A percentile compares a stretch with the other conserved stretches of the same genome.
phyloP scores from a whole-genome alignment of 2,329 filamentous ascomycete genomes.

The Botrytis fabae region DNA sequence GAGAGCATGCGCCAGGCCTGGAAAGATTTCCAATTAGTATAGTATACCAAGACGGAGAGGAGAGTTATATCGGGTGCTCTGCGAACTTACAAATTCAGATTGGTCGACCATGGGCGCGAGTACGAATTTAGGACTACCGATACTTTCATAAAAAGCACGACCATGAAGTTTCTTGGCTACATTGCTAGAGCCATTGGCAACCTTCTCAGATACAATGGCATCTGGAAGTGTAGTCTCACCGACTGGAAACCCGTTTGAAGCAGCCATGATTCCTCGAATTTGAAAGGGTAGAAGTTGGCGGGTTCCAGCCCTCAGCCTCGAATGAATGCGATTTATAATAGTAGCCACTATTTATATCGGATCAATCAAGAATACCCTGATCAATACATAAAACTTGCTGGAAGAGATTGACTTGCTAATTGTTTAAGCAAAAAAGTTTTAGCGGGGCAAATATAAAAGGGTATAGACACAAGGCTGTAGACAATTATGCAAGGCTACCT shows the following conservation, averaged over 20 bases:
- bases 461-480: not conserved
- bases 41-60: not conserved
- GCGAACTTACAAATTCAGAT: slow-evolving; percentile 83
- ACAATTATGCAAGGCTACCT: not conserved
- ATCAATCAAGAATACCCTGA: not conserved
- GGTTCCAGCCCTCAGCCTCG: slow-evolving; percentile 39
- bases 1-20: slow-evolving; percentile 96
- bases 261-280: slow-evolving; percentile 29
- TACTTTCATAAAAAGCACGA: slow-evolving; percentile 89
- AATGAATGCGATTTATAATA: slow-evolving; percentile 14
- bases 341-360: slow-evolving; percentile 31
- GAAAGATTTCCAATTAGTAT: slow-evolving; percentile 21
- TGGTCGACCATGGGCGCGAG: slow-evolving; percentile 98
- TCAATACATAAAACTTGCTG: not conserved
- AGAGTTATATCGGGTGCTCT: not conserved
- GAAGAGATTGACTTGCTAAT: not conserved
- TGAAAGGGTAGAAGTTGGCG: slow-evolving; percentile 27
- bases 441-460: not conserved
- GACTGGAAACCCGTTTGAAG: slow-evolving; percentile 25
- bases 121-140: slow-evolving; percentile 87
- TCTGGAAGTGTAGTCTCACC: slow-evolving; percentile 20
- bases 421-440: slow-evolving; percentile 10
- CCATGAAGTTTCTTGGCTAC: slow-evolving; percentile 66
- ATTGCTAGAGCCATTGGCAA: slow-evolving; percentile 13
- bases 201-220: not conserved